Evolutionary conservation across 2,329 filamentous ascomycete genomes (phyloP), one percentile per base, ranked within the genome.

Genomic region (Fusarium brevicatenulatum): DNA sequence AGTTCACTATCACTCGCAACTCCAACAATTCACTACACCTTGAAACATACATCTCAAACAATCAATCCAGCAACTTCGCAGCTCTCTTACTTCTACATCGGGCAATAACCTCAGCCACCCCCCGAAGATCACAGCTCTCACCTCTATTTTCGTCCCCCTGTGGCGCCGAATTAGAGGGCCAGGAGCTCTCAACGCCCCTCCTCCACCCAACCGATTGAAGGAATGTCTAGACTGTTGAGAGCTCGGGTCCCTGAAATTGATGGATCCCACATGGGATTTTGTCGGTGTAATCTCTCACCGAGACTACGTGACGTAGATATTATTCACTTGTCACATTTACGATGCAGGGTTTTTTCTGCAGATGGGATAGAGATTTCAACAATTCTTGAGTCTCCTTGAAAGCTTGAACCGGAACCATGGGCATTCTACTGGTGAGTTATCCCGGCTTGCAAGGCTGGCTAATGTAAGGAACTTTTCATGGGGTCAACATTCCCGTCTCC

Each of bases 171-270:
- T 72, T 52, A 59, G 46, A 58, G 28, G 30, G 15, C 39, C 54
- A n/a, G 65, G 53, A 61, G 49, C 64, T 55, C 69, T 70, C 70
- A 69, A 72, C 70, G 34, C 61, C 44, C 66, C 70, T 71, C 62
- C 66, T 67, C 62, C 70, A 60, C 70, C 54, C 70, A 73, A 73
- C 60, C 62, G 60, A 49, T 53, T 66, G 49, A 70, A 55, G 58
- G 61, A 62, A 37, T 73, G 70, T 73, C 72, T 67, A 63, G 70
- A 71, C 60, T 73, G 70, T 73, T 73, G 70, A 73, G 70, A 73
- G 70, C 67, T 66, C 55, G 36, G 23, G 55, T 61, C 63, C 68
- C 66, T 70, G 62, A 55, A 55, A 55, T 49, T 23, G 52, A 59
- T 53, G 47, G 52, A 61, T 44, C 46, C 67, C 64, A 34, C 47